Evolutionary conservation across 352 stramenopile genomes (phyloP).

Genomic region (Peronosclerospora sorghi): DNA sequence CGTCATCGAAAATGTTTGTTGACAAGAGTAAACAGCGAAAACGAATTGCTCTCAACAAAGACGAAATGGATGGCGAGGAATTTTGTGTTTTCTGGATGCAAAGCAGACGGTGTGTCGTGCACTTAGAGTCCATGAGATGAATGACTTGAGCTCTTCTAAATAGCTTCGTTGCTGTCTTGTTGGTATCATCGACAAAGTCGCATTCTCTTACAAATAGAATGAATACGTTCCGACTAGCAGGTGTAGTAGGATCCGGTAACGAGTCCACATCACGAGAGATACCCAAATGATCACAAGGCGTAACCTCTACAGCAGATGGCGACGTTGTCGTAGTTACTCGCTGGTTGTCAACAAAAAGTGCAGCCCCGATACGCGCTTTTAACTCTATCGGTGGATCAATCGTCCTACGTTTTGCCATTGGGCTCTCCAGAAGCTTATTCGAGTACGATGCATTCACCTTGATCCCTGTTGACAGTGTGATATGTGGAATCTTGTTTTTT

Average conservation of each 20-base stretch:
- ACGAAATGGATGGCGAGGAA: slow-evolving; percentile 3
- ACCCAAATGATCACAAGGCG: neutral
- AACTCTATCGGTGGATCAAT: slow-evolving; percentile 18
- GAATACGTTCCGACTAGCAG: slow-evolving; percentile 11
- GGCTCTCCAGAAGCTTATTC: slow-evolving; percentile 40
- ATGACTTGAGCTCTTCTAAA: slow-evolving; percentile 18
- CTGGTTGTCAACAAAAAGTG: slow-evolving; percentile 31
- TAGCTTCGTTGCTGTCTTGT: slow-evolving; percentile 6
- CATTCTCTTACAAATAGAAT: slow-evolving; percentile 22
- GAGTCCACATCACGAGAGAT: neutral
- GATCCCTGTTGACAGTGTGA: slow-evolving; percentile 43
- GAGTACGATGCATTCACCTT: slow-evolving; percentile 48
- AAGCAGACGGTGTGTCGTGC: slow-evolving; percentile 16
- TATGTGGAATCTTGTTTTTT: slow-evolving; percentile 48
- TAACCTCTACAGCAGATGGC: slow-evolving; percentile 19
- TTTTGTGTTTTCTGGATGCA: slow-evolving; percentile 11
- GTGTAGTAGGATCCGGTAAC: neutral
- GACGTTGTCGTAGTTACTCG: slow-evolving; percentile 20
- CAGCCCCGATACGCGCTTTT: slow-evolving; percentile 19
- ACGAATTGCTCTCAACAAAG: slow-evolving; percentile 10
- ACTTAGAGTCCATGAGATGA: slow-evolving; percentile 15
- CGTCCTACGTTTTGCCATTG: slow-evolving; percentile 8
- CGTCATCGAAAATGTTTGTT: slow-evolving; percentile 6
- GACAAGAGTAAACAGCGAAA: slow-evolving; percentile 4
- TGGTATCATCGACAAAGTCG: slow-evolving; percentile 5